phyloP scores from a whole-genome alignment of 140 eudicot genomes.

The Erigeron philadelphicus region DNA sequence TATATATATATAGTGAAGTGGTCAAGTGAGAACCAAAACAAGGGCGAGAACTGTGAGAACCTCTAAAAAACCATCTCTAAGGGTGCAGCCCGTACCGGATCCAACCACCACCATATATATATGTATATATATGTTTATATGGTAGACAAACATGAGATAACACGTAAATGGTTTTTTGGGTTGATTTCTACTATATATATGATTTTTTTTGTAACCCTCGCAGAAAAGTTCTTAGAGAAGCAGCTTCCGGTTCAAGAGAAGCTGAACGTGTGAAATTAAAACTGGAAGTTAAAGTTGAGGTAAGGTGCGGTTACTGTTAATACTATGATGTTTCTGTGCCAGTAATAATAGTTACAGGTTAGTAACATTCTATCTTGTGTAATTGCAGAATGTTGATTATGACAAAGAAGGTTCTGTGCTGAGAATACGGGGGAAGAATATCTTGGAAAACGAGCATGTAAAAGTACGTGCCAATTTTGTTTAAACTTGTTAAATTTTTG shows the following conservation, averaged over 20 bases:
- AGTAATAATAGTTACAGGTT: not conserved
- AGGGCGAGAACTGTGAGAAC: no score
- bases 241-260: conserved; percentile 87
- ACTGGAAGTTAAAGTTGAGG: conserved; percentile 88
- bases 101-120: no score
- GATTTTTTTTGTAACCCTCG: conserved; percentile 4
- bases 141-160: no score
- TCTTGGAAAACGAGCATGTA: conserved; percentile 81
- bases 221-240: conserved; percentile 85
- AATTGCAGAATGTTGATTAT: conserved; percentile 63
- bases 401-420: conserved; percentile 88
- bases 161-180: no score
- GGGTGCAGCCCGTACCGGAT: no score
- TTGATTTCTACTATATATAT: no score
- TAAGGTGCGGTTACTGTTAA: conserved; percentile 29
- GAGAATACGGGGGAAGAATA: conserved; percentile 88
- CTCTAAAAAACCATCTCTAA: no score
- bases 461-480: conserved; percentile 42
- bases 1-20: no score
- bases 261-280: conserved; percentile 76
- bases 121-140: no score
- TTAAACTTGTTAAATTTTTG: not conserved
- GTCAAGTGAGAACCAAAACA: no score
- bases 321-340: conserved; percentile 13
- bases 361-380: not conserved